Conservation (phyloP, 2,329 filamentous ascomycete genomes). For the Arachnopeziza araneosa region DNA sequence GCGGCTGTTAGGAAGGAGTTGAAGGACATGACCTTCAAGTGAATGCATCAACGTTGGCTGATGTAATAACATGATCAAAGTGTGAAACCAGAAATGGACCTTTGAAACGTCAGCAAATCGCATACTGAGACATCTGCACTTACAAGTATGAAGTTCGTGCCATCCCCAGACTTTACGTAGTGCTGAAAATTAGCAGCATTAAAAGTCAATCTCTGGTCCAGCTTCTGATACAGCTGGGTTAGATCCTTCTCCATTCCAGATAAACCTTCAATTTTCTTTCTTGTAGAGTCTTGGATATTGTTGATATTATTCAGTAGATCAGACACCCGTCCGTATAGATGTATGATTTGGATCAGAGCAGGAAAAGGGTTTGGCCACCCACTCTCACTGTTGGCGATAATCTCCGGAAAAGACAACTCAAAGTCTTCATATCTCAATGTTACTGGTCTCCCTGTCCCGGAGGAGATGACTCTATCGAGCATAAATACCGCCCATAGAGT, state of each 20-base stretch:
- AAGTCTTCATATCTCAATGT: conserved; percentile 82
- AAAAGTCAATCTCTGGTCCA: conserved; percentile 72
- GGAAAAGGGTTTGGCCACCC: conserved; percentile 76
- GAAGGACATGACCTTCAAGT: conserved; percentile 63
- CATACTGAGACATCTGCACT: conserved; percentile 43
- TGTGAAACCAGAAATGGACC: conserved; percentile 78
- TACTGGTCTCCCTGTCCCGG: conserved; percentile 77
- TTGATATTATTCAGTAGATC: conserved; percentile 80
- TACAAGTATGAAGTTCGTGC: conserved; percentile 79
- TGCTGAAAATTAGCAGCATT: conserved; percentile 82
- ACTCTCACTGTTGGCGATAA: conserved; percentile 46
- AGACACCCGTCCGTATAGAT: conserved; percentile 78
- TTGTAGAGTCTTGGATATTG: conserved; percentile 66
- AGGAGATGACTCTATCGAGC: conserved; percentile 80
- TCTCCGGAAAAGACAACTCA: conserved; percentile 63
- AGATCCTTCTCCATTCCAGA: conserved; percentile 76
- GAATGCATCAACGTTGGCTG: conserved; percentile 78
- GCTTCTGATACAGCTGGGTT: conserved; percentile 64
- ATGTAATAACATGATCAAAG: conserved; percentile 77
- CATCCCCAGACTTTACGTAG: conserved; percentile 74
- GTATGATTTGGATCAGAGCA: conserved; percentile 74
- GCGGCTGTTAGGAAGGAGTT: conserved; percentile 73
- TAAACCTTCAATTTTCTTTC: conserved; percentile 66
- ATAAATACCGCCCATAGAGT: conserved; percentile 91
- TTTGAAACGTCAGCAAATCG: conserved; percentile 59